These are phyloP conservation scores for Erythrobasidium hasegawianum DNA, from an alignment of 1,284 basidiomycete species.

Conservation along the genomic window DNA sequence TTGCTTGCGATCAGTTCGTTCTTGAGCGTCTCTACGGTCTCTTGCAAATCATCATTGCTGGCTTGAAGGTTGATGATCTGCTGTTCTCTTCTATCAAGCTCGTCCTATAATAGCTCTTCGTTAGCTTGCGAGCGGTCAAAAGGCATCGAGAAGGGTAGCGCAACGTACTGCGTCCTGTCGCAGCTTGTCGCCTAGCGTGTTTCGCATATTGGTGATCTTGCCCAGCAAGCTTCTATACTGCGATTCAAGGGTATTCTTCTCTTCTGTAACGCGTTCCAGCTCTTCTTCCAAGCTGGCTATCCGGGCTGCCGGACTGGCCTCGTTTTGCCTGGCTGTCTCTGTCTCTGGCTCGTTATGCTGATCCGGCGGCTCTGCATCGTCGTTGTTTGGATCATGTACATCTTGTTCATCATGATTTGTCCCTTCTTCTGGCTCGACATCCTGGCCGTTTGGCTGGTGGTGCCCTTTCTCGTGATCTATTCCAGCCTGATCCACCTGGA, in stretches of 20 bases:
- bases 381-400: neutral
- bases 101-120: slow-evolving; percentile 63
- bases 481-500: neutral
- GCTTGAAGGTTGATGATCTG: slow-evolving; percentile 68
- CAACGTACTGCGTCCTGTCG: slow-evolving; percentile 87
- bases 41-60: slow-evolving; percentile 68
- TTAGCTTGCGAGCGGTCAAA: neutral
- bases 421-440: neutral
- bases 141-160: neutral
- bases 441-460: neutral
- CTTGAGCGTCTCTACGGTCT: slow-evolving; percentile 69
- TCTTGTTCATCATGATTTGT: neutral
- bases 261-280: slow-evolving; percentile 53
- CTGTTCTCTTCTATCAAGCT: slow-evolving; percentile 83
- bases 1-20: slow-evolving; percentile 69
- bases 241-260: slow-evolving; percentile 75
- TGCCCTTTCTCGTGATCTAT: neutral
- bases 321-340: neutral
- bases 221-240: slow-evolving; percentile 83
- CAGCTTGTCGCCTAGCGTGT: slow-evolving; percentile 86
- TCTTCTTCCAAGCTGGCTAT: slow-evolving; percentile 39
- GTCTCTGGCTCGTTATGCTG: neutral
- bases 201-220: slow-evolving; percentile 89
- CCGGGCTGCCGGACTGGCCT: slow-evolving; percentile 29
- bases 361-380: neutral